A percentile compares a stretch with the other conserved stretches of the same genome.
Conservation (phyloP, 1,284 basidiomycete genomes). For the Sporisorium scitamineum region DNA sequence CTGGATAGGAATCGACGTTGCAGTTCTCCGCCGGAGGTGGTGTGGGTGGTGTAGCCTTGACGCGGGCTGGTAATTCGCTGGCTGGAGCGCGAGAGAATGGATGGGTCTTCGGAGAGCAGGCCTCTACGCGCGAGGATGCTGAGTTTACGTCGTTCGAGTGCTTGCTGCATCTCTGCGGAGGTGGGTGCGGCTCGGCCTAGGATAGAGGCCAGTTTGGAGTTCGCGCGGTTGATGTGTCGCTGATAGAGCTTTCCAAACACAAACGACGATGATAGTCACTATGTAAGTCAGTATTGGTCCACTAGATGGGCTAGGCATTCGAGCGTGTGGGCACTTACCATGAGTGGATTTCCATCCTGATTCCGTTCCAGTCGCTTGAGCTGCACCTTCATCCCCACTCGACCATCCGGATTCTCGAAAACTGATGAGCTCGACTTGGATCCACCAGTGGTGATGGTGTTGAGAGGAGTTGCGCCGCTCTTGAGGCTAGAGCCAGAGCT, state of each 20-base stretch:
- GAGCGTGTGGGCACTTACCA: constrained; percentile 32
- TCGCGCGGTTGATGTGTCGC: constrained; percentile 55
- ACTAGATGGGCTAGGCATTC: not conserved
- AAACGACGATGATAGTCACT: not conserved
- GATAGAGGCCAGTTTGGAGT: constrained; percentile 56
- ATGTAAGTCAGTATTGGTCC: not conserved
- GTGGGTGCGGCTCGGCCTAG: constrained; percentile 25
- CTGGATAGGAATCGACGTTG: constrained; percentile 33
- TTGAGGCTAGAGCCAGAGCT: not conserved
- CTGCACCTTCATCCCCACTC: constrained; percentile 44
- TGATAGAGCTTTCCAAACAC: constrained; percentile 44
- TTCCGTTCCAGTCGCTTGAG: constrained; percentile 36
- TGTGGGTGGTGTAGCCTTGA: constrained; percentile 38
- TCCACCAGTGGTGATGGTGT: constrained; percentile 21
- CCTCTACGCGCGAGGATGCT: constrained; percentile 33
- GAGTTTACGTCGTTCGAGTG: constrained; percentile 32
- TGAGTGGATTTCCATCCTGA: constrained; percentile 27
- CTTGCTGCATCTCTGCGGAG: constrained; percentile 24
- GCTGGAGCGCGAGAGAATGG: not conserved
- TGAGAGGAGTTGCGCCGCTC: constrained; percentile 3
- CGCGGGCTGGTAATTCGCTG: constrained; percentile 22
- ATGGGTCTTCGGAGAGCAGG: not conserved
- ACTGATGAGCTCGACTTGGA: constrained; percentile 7
- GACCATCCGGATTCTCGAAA: constrained; percentile 18
- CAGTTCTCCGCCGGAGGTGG: constrained; percentile 20